These are phyloP conservation scores for Peronospora belbahrii DNA, from an alignment of 352 stramenopile genomes.

Conservation along the genomic window DNA sequence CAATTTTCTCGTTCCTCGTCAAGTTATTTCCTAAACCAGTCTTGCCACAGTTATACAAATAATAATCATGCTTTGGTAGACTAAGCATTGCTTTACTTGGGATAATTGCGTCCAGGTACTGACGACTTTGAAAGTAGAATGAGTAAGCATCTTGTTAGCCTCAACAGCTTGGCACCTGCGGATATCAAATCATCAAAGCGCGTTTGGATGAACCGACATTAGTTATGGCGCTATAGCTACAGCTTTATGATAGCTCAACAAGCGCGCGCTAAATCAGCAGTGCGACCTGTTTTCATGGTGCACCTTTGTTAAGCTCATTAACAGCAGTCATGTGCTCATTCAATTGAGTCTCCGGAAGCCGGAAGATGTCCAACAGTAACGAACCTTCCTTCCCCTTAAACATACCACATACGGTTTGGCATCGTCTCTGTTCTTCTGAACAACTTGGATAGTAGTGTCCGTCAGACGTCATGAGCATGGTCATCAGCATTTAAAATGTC, in stretches of 20 bases:
- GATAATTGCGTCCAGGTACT: too few relatives aligned
- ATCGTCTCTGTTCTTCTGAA: slow-evolving; percentile 28
- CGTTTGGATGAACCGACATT: too few relatives aligned
- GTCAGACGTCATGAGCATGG: slow-evolving; percentile 41
- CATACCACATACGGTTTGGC: slow-evolving; percentile 30
- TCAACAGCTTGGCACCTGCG: too few relatives aligned
- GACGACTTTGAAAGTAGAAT: too few relatives aligned
- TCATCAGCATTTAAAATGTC: slow-evolving; percentile 64
- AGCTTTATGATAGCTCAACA: slow-evolving; percentile 9
- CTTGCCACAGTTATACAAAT: too few relatives aligned
- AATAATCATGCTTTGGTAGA: too few relatives aligned
- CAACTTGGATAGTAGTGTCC: slow-evolving; percentile 40
- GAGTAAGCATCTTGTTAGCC: too few relatives aligned
- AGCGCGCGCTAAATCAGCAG: slow-evolving; percentile 54
- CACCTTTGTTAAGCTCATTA: slow-evolving; percentile 46
- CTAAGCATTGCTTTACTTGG: too few relatives aligned
- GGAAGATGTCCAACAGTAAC: slow-evolving; percentile 34
- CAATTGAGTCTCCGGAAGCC: slow-evolving; percentile 23
- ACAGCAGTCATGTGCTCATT: slow-evolving; percentile 36
- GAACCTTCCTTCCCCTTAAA: slow-evolving; percentile 29
- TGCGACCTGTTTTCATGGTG: slow-evolving; percentile 72
- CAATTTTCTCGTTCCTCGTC: too few relatives aligned
- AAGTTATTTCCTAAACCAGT: too few relatives aligned
- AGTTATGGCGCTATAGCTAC: neutral
- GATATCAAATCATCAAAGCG: too few relatives aligned